Percentiles rank a stretch among this genome's conserved stretches.
These are phyloP conservation scores for Jasminum sambac DNA, from an alignment of 257 asterid species.

Conservation along the genomic window DNA sequence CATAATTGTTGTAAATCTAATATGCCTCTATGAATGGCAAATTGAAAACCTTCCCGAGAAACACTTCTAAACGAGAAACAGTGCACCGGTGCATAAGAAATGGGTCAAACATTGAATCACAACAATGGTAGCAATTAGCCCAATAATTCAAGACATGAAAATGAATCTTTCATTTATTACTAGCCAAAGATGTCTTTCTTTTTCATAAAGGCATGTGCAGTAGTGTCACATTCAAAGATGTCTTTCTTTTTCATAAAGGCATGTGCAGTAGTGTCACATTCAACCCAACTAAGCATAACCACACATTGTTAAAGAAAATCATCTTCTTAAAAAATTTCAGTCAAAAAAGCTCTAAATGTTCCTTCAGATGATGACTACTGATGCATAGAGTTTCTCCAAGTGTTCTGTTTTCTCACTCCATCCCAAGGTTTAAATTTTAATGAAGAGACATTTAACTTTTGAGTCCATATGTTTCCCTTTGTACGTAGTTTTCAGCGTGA, in stretches of 20 bases:
- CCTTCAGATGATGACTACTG: too few relatives aligned
- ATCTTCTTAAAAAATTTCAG: too few relatives aligned
- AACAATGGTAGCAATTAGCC: background rate
- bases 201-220: background rate
- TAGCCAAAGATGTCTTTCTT: background rate
- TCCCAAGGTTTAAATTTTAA: too few relatives aligned
- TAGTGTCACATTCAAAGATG: background rate
- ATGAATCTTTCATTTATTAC: background rate
- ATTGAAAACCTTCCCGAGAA: background rate
- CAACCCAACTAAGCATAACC: too few relatives aligned
- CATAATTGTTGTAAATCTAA: too few relatives aligned
- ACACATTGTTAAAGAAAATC: too few relatives aligned
- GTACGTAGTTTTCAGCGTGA: too few relatives aligned
- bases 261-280: background rate
- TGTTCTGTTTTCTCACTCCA: too few relatives aligned
- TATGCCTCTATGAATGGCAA: background rate
- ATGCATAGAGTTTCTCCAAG: too few relatives aligned
- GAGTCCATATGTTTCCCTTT: too few relatives aligned
- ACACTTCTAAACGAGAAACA: background rate
- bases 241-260: background rate
- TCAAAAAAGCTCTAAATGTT: too few relatives aligned
- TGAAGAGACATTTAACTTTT: too few relatives aligned
- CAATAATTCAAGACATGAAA: background rate
- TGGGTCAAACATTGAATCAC: background rate
- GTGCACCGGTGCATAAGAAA: background rate